Percentiles rank a stretch among this genome's conserved stretches.
phyloP scores from a whole-genome alignment of 495 filamentous ascomycete species.

The Penicillium canescens region DNA sequence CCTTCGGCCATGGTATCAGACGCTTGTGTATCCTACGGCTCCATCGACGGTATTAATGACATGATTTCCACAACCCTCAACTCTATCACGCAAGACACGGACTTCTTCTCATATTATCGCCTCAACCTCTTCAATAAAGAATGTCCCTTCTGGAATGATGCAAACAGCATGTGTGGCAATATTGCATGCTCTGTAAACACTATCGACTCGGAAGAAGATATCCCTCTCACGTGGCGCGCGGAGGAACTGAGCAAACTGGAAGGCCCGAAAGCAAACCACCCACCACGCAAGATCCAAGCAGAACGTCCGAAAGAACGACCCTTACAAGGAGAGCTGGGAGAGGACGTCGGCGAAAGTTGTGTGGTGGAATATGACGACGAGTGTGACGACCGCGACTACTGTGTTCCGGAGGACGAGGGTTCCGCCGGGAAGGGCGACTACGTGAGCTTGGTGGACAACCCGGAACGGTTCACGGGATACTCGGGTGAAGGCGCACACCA shows the following conservation, averaged over 20 bases:
- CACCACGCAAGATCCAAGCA: conserved; percentile 67
- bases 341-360: conserved; percentile 89
- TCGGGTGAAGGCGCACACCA: conserved; percentile 76
- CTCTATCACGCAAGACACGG: conserved; percentile 79
- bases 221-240: conserved; percentile 87
- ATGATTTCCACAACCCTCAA: conserved; percentile 77
- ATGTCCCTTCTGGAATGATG: conserved; percentile 95
- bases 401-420: conserved; percentile 92
- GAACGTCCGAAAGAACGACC: conserved; percentile 69
- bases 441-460: conserved; percentile 89
- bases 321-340: conserved; percentile 79
- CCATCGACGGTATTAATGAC: conserved; percentile 80
- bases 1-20: conserved; percentile 71
- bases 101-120: conserved; percentile 97
- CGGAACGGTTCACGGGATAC: conserved; percentile 94
- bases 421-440: conserved; percentile 89
- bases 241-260: conserved; percentile 91
- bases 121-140: conserved; percentile 93
- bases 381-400: conserved; percentile 96
- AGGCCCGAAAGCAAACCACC: conserved; percentile 87
- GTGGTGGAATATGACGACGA: conserved; percentile 97
- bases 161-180: conserved; percentile 93
- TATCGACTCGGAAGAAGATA: conserved; percentile 90
- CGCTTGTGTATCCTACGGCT: conserved; percentile 88
- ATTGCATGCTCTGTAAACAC: conserved; percentile 98